These are phyloP conservation scores for Colletotrichum falcatum DNA, from an alignment of 2,329 filamentous ascomycete species.

Conservation along the genomic window DNA sequence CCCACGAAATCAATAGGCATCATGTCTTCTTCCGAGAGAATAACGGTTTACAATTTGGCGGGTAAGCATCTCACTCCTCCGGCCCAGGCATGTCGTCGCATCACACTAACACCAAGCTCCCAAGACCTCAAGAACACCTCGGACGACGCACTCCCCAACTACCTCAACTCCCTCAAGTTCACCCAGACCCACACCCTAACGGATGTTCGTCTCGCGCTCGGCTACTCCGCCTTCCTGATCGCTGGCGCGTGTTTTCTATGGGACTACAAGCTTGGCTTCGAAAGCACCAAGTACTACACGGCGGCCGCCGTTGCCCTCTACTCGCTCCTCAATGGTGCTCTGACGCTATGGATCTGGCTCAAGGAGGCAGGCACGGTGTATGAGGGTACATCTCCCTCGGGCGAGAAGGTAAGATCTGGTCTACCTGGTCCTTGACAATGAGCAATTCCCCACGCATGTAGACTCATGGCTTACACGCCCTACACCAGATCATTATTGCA, in stretches of 20 bases:
- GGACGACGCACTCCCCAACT: slow-evolving; percentile 94
- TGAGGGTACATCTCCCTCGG: slow-evolving; percentile 74
- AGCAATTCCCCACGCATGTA: not conserved
- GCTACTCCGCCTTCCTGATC: slow-evolving; percentile 84
- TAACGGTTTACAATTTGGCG: slow-evolving; percentile 75
- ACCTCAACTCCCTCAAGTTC: slow-evolving; percentile 90
- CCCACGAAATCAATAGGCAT: slow-evolving; percentile 1
- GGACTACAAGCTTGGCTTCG: slow-evolving; percentile 93
- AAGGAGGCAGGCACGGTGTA: slow-evolving; percentile 89
- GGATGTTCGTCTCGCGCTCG: slow-evolving; percentile 85
- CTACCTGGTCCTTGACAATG: not conserved
- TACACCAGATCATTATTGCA: slow-evolving; percentile 74
- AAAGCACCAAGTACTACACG: slow-evolving; percentile 85
- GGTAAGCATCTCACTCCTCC: slow-evolving; percentile 55
- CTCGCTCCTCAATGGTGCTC: slow-evolving; percentile 78
- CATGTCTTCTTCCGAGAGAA: slow-evolving; percentile 66
- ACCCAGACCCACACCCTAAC: slow-evolving; percentile 82
- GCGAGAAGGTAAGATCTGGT: slow-evolving; percentile 67
- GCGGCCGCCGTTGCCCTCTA: slow-evolving; percentile 83
- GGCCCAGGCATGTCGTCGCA: slow-evolving; percentile 21
- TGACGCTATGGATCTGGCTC: slow-evolving; percentile 87
- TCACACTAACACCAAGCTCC: slow-evolving; percentile 33
- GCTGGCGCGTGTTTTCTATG: slow-evolving; percentile 87
- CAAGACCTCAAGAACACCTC: slow-evolving; percentile 95
- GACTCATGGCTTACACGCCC: slow-evolving; percentile 37